These are phyloP conservation scores for Wickerhamiella cacticola DNA, from an alignment of 805 yeast genomes.

Conservation along the genomic window DNA sequence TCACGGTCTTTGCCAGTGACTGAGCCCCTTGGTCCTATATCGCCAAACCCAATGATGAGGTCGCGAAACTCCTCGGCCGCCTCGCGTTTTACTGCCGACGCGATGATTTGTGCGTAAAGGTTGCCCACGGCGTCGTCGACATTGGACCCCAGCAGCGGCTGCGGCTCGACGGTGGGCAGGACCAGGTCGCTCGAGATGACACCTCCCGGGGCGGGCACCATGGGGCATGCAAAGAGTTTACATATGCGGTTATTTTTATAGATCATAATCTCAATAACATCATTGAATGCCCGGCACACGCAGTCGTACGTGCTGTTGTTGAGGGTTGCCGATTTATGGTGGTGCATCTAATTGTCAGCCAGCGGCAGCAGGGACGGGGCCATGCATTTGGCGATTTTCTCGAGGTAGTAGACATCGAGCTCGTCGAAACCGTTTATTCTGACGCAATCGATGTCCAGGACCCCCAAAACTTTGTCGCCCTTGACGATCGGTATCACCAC, in stretches of 20 bases:
- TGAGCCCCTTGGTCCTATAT: slow-evolving; percentile 22
- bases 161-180: slow-evolving; percentile 20
- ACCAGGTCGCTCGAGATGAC: slow-evolving; percentile 15
- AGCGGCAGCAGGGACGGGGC: slow-evolving; percentile 24
- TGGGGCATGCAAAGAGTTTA: slow-evolving; percentile 22
- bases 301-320: slow-evolving; percentile 24
- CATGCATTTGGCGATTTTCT: slow-evolving; percentile 43
- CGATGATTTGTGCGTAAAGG: slow-evolving; percentile 26
- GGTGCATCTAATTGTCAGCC: not conserved
- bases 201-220: slow-evolving; percentile 19
- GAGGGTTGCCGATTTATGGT: slow-evolving; percentile 14
- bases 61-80: slow-evolving; percentile 25
- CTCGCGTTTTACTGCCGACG: slow-evolving; percentile 26
- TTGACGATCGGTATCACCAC: slow-evolving; percentile 73
- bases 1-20: slow-evolving; percentile 22
- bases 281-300: slow-evolving; percentile 24
- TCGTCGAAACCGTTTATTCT: slow-evolving; percentile 53
- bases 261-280: slow-evolving; percentile 26
- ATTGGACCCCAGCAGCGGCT: slow-evolving; percentile 19
- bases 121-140: slow-evolving; percentile 23
- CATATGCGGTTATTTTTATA: slow-evolving; percentile 25
- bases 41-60: slow-evolving; percentile 27
- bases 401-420: slow-evolving; percentile 47
- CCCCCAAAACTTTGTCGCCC: slow-evolving; percentile 44
- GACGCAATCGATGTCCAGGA: slow-evolving; percentile 76